Evolutionary conservation across 768 basidiomycete species (phyloP), one percentile per base, ranked within the genome.

Genomic region (Cyclocybe cylindracea): DNA sequence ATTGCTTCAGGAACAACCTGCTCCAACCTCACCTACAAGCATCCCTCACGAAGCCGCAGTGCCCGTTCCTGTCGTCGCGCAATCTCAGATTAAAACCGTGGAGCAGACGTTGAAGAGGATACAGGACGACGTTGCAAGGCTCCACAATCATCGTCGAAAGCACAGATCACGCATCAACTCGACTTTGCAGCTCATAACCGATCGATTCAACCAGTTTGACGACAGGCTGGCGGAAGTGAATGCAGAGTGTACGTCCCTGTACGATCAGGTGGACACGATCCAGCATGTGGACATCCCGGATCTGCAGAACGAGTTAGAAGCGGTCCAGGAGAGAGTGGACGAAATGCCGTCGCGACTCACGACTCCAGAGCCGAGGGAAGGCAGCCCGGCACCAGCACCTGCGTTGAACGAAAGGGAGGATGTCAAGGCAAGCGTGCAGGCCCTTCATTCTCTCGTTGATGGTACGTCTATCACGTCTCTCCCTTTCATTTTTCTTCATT

Each of bases 151-250:
- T 45, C 64, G 73, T 9, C 70, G 69, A 48, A 72, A 74, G 47
- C 74, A 74, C 59, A 74, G 73, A 56, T 56, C 65, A 10, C 69
- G 73, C 11, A 78, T 77, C 63, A 74, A 77, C 46, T 52, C 66
- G 13, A 73, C 71, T 47, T 66, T 77, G 1, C 67, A 72, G 40
- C 60, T 69, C 29, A 70, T 77, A 18, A 66, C 74, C 7, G 70
- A 69, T 14, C 75, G 72, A 58, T 63, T 80, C 14, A 56, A 61
- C 38, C 66, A 68, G 11, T 68, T 78, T 50, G 75, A 78, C 44
- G 72, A 71, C 36, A 70, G 70, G 45, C 56, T 79, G 10, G 62
- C 65, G 9, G 73, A 76, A 32, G 66, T 74, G 13, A 65, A 72
- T 39, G 66, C 67, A 1, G 66, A 74, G 29, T 73, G 69, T 52